These are phyloP conservation scores for Kwoniella sp. DNA, from an alignment of 768 basidiomycete species.

Conservation along the genomic window DNA sequence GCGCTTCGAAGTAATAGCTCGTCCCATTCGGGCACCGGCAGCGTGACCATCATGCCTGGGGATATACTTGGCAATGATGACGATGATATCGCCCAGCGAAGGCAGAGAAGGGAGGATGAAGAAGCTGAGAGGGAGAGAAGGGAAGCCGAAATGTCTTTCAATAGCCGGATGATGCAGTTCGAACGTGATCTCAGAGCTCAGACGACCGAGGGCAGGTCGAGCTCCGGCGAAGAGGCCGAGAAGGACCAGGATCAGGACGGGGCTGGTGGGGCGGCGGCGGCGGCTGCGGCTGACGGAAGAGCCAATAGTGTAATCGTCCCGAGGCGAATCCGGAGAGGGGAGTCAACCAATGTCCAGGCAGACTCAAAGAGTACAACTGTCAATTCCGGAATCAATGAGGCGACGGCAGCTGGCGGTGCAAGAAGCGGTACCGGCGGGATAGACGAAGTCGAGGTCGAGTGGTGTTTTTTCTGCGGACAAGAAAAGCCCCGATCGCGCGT, in stretches of 20 bases:
- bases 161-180: not conserved
- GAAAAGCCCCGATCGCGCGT: conserved; percentile 1
- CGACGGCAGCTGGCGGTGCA: not conserved
- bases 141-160: not conserved
- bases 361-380: not conserved
- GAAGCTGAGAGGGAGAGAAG: not conserved
- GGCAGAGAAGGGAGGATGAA: not conserved
- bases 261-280: not conserved
- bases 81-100: not conserved
- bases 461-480: conserved; percentile 26
- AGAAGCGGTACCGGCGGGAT: not conserved
- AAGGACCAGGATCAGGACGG: conserved; percentile 3
- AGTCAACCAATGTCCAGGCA: not conserved
- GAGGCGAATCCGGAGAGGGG: not conserved
- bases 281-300: no score
- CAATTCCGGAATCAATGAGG: not conserved
- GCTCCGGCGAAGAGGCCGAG: not conserved
- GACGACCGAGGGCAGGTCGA: not conserved
- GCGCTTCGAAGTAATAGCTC: not conserved
- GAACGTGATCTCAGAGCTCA: not conserved
- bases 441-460: conserved; percentile 25
- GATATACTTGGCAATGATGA: not conserved
- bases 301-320: not conserved
- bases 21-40: not conserved
- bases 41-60: conserved; percentile 1